Percentiles rank a stretch among this genome's conserved stretches.
These are phyloP conservation scores for Talaromyces thailandensis DNA, from an alignment of 495 filamentous ascomycete genomes.

Conservation along the genomic window DNA sequence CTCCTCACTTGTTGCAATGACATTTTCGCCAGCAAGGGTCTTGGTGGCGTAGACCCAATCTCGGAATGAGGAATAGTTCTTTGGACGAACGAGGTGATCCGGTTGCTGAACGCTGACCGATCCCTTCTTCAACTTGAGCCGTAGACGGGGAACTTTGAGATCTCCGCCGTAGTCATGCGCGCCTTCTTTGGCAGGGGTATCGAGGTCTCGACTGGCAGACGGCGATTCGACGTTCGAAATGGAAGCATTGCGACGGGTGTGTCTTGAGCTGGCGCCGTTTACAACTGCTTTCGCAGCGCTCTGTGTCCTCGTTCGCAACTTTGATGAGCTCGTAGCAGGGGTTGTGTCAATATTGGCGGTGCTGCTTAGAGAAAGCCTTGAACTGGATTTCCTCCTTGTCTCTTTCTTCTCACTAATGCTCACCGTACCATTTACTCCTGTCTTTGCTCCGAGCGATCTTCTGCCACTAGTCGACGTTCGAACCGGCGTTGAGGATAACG, in stretches of 20 bases:
- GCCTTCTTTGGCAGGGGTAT: background rate
- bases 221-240: constrained; percentile 15
- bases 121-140: constrained; percentile 46
- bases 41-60: constrained; percentile 49
- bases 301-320: constrained; percentile 25
- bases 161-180: constrained; percentile 8
- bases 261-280: constrained; percentile 10
- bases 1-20: constrained; percentile 44
- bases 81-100: constrained; percentile 33
- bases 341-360: constrained; percentile 23
- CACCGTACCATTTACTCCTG: constrained; percentile 17
- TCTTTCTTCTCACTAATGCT: background rate
- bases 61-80: constrained; percentile 40
- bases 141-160: constrained; percentile 32
- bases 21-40: constrained; percentile 28
- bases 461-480: constrained; percentile 21
- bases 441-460: constrained; percentile 22
- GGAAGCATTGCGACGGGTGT: constrained; percentile 11
- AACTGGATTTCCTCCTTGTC: constrained; percentile 19
- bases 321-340: constrained; percentile 15
- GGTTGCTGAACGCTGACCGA: constrained; percentile 43
- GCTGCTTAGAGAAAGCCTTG: constrained; percentile 16
- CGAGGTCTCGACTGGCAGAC: background rate
- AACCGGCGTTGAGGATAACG: constrained; percentile 24
- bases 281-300: constrained; percentile 18